Percentiles rank a stretch among this genome's conserved stretches.
These are phyloP conservation scores for Harrya chromipes DNA, from an alignment of 768 basidiomycete genomes.

Conservation along the genomic window DNA sequence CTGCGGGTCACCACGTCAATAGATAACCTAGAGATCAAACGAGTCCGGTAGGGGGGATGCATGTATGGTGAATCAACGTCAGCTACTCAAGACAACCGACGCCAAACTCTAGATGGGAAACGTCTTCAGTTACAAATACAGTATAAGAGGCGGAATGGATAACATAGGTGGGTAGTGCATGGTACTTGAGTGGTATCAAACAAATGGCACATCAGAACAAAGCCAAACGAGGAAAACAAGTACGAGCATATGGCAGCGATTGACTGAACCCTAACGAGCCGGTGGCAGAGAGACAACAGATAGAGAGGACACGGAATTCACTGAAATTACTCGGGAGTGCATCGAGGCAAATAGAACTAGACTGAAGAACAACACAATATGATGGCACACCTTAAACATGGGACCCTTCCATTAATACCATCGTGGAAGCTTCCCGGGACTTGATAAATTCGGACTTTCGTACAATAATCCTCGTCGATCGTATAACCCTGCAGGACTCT, in stretches of 20 bases:
- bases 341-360: not conserved
- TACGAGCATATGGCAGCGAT: not conserved
- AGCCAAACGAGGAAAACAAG: slow-evolving; percentile 7
- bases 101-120: slow-evolving; percentile 2
- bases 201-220: slow-evolving; percentile 12
- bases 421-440: slow-evolving; percentile 51
- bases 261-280: not conserved
- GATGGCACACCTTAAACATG: not conserved
- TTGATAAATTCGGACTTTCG: slow-evolving; percentile 65
- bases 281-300: not conserved
- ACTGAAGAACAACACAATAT: not conserved
- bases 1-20: not conserved
- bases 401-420: slow-evolving; percentile 46
- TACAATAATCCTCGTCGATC: slow-evolving; percentile 61
- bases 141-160: not conserved
- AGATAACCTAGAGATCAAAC: not conserved
- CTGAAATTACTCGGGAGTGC: not conserved
- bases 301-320: not conserved
- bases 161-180: slow-evolving; percentile 1
- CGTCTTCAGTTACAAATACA: slow-evolving; percentile 2
- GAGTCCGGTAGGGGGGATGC: not conserved
- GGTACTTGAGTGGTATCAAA: not conserved
- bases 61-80: not conserved
- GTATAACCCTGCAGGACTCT: slow-evolving; percentile 68
- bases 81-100: slow-evolving; percentile 6